phyloP scores from a whole-genome alignment of 202 grass and related monocot genomes.

The Digitaria exilis region DNA sequence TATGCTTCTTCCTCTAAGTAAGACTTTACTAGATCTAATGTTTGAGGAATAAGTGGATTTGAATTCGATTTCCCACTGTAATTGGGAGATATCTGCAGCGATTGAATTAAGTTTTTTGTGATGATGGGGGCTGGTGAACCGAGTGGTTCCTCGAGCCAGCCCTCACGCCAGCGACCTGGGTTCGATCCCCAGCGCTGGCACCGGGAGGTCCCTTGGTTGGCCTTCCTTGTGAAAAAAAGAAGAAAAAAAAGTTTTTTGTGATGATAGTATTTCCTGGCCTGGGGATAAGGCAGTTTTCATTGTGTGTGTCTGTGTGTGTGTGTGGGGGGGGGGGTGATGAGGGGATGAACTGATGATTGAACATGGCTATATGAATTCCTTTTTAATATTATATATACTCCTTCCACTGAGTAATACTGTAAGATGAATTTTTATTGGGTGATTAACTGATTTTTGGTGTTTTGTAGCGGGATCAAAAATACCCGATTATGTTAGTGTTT shows the following conservation, averaged over 20 bases:
- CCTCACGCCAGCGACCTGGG: too few relatives aligned
- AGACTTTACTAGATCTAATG: slow-evolving; percentile 39
- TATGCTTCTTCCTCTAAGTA: slow-evolving; percentile 15
- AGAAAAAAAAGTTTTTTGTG: too few relatives aligned
- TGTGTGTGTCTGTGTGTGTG: too few relatives aligned
- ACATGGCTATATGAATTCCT: slow-evolving; percentile 29
- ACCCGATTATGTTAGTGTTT: not conserved
- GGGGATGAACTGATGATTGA: slow-evolving; percentile 29
- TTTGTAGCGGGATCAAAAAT: not conserved
- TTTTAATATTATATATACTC: slow-evolving; percentile 26
- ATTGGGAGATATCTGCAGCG: not conserved
- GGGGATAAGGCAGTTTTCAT: slow-evolving; percentile 29
- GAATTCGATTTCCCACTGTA: slow-evolving; percentile 28
- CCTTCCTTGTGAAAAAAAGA: too few relatives aligned
- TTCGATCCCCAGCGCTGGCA: too few relatives aligned
- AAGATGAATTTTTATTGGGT: not conserved
- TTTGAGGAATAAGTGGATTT: slow-evolving; percentile 28
- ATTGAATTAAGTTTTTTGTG: too few relatives aligned
- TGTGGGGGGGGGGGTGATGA: too few relatives aligned
- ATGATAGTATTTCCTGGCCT: slow-evolving; percentile 13
- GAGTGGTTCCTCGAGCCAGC: too few relatives aligned
- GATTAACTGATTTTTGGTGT: not conserved
- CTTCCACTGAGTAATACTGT: not conserved
- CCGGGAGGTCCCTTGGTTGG: too few relatives aligned
- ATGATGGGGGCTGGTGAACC: too few relatives aligned